Evolutionary conservation across 805 yeast genomes (phyloP), one percentile per base, ranked within the genome.

Genomic region (Cyberlindnera mrakii): DNA sequence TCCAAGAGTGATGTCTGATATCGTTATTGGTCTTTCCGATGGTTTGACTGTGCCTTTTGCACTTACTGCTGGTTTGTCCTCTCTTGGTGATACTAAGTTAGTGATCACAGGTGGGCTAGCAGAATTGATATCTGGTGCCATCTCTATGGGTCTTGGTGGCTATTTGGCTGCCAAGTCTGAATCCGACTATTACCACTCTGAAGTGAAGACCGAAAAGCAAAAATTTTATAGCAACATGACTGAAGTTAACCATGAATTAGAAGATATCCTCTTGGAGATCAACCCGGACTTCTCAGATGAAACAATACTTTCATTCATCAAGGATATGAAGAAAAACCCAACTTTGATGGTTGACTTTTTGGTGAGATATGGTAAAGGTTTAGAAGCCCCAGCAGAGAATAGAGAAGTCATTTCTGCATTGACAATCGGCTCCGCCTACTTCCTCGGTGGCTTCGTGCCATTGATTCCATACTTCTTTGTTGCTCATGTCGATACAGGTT

Each of bases 41-140:
- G 99, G 99, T 5, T 74, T 91, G 51, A 91, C 98, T 0, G 99
- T 91, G 33, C 99, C 99, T n/a, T 91, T 91, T 72, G 99, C 99
- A 2, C 74, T 93, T 53, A 93, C 98, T 1, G 98, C 99, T 0
- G 99, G 98, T 39, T 74, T 91, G 43, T 84, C 96, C 1, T 82
- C 95, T 1, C 74, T 91, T 41, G 99, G 99, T 41, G 85, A 87
- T 62, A 71, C 96, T 15, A 84, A 78, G 62, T 75, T 91, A 50
- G 99, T 91, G 40, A 89, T 91, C 48, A 89, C 98, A 23, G 99
- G 98, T 72, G 99, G 98, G 19, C 78, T 91, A 75, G 98, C 98
- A 9, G 99, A 91, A 69, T 77, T 91, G 53, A 95, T 91, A 4
- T 85, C 96, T 6, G 99, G 99, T 39, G 95, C 98, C 36, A 90